Evolutionary conservation across 139 green algal species (phyloP), one percentile per base, ranked within the genome.

Genomic region (Chlamydomonas sp.): DNA sequence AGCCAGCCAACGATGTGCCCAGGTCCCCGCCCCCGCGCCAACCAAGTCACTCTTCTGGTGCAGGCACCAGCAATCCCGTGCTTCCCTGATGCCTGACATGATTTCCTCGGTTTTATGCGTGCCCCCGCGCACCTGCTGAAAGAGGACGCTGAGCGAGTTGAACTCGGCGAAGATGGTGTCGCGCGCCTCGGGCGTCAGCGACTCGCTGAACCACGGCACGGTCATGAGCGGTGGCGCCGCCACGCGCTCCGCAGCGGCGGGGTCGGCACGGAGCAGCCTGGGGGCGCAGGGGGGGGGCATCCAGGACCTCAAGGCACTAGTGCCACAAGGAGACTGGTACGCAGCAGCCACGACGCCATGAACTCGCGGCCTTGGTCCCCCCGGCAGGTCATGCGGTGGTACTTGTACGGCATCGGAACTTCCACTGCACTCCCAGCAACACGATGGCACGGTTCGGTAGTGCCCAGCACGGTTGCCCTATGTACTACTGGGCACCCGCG

Each of bases 101-200:
- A n/a, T n/a, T n/a, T n/a, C n/a, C 64, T 69, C 64, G 64, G 9
- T 16, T 7, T 16, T 69, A 16, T 9, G 9, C 7, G 64, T 16
- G 7, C 64, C 64, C 69, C 67, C 67, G 71, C 20, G 4, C 71
- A 86, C 82, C 82, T 86, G 72, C 72, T 93, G 83, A 91, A 97
- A 98, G 0, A 98, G 80, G 2, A 99, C 96, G 2, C 96, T 96
- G 15, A 99, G 91, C 0, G 92, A 94, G 92, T 99, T 99, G 89
- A 99, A 97, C 92, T 99, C 97, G 14, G 97, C 92, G 83, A 99
- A 99, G 63, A 99, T 94, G 66, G 89, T 88, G 76, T 98, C 93
- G 63, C 91, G 88, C 58, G 94, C 89, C 84, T 98, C 96, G 0
- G 91, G 84, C 49, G 82, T 81, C 77, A 87, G 78, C 75, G 86